These are phyloP conservation scores for Paraphoma sp. DNA, from an alignment of 2,329 filamentous ascomycete genomes.

Conservation along the genomic window DNA sequence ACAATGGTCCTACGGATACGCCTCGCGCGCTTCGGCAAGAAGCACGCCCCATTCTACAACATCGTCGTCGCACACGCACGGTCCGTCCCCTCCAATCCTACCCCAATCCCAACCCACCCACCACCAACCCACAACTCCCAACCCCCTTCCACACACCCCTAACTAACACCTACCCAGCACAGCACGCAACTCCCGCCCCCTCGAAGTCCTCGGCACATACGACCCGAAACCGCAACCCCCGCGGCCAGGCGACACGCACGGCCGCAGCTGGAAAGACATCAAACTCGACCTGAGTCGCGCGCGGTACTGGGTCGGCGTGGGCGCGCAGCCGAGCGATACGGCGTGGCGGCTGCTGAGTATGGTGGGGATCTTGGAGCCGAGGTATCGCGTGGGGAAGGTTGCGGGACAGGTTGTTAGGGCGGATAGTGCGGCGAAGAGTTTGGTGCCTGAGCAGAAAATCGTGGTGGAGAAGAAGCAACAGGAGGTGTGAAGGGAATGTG, in stretches of 20 bases:
- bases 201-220: slow-evolving; percentile 84
- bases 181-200: slow-evolving; percentile 83
- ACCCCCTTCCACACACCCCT: no score
- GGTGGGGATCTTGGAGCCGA: slow-evolving; percentile 57
- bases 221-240: slow-evolving; percentile 65
- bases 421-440: slow-evolving; percentile 36
- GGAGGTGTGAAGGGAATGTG: not conserved
- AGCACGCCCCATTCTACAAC: slow-evolving; percentile 93
- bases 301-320: slow-evolving; percentile 96
- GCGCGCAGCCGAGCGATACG: slow-evolving; percentile 90
- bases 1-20: slow-evolving; percentile 93
- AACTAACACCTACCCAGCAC: slow-evolving; percentile 61
- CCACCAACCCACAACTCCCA: slow-evolving; percentile 1
- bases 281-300: slow-evolving; percentile 81
- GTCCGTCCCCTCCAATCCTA: slow-evolving; percentile 56
- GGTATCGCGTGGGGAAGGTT: slow-evolving; percentile 43
- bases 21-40: slow-evolving; percentile 89
- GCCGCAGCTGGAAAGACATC: slow-evolving; percentile 85
- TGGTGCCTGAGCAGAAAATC: slow-evolving; percentile 23
- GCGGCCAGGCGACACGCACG: slow-evolving; percentile 57
- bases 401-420: slow-evolving; percentile 40
- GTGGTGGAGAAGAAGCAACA: not conserved
- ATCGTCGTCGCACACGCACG: slow-evolving; percentile 94
- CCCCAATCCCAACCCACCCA: not conserved
- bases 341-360: slow-evolving; percentile 86